Conservation (phyloP, 257 asterid species). For the Salvia miltiorrhiza region DNA sequence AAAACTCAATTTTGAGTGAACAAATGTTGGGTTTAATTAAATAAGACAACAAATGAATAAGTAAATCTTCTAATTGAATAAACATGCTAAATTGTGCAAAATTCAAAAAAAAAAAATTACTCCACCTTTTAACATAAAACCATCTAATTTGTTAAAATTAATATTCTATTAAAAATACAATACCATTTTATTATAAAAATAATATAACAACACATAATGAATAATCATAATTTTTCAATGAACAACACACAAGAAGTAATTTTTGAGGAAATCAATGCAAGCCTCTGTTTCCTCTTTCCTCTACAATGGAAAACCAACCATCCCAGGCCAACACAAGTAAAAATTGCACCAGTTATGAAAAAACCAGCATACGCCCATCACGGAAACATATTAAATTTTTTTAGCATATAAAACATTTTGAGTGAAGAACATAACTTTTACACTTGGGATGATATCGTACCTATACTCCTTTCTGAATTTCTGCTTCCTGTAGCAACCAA, state of each 20-base stretch:
- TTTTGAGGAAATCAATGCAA: conserved; percentile 32
- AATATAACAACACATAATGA: too few species aligned
- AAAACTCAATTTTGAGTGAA: too few species aligned
- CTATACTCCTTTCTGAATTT: conserved; percentile 29
- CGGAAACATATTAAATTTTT: neutral
- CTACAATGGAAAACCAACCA: conserved; percentile 50
- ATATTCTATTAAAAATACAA: too few species aligned
- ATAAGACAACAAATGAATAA: too few species aligned
- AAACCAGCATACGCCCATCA: conserved; percentile 34
- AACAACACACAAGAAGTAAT: conserved; percentile 10
- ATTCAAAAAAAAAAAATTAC: too few species aligned
- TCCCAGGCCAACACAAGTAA: conserved; percentile 54
- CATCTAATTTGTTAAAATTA: too few species aligned
- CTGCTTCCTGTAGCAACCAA: conserved; percentile 32
- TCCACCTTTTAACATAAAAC: too few species aligned
- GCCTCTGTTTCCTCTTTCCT: conserved; percentile 38
- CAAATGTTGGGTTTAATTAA: too few species aligned
- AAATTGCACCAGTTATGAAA: conserved; percentile 48
- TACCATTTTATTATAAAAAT: too few species aligned
- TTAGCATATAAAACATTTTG: neutral
- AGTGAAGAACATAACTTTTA: neutral
- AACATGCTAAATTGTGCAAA: too few species aligned
- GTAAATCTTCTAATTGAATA: too few species aligned
- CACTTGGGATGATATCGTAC: conserved; percentile 23
- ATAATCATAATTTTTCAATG: too few species aligned